Conservation (phyloP, 306 rosid genomes). For the Lathyrus aphaca region DNA sequence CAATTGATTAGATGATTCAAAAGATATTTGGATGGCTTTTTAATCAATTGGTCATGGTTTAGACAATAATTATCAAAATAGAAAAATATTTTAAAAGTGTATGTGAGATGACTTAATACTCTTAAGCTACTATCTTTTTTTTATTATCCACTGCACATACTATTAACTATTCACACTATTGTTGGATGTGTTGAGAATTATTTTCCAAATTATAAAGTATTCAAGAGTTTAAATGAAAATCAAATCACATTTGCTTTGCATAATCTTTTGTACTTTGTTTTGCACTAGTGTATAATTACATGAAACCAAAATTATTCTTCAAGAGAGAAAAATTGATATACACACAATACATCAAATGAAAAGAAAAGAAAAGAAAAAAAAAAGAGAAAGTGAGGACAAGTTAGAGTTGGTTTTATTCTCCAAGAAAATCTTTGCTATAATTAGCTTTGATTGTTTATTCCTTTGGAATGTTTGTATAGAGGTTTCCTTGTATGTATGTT, state of each 20-base stretch:
- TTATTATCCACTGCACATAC: too few relatives aligned
- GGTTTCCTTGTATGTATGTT: background rate
- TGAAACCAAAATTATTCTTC: constrained; percentile 23
- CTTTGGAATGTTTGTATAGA: constrained; percentile 1
- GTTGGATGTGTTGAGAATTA: too few relatives aligned
- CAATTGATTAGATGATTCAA: too few relatives aligned
- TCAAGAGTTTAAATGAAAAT: too few relatives aligned
- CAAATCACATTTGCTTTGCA: background rate
- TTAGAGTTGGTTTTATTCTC: constrained; percentile 34
- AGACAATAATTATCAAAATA: too few relatives aligned
- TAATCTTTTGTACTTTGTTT: background rate
- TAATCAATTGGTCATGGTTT: too few relatives aligned
- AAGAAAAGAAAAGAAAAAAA: background rate
- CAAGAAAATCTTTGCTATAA: constrained; percentile 16
- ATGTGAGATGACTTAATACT: too few relatives aligned
- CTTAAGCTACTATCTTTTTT: too few relatives aligned
- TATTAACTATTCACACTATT: too few relatives aligned
- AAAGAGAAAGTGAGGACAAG: background rate
- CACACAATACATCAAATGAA: constrained; percentile 28
- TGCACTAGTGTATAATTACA: background rate
- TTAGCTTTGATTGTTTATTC: constrained; percentile 13
- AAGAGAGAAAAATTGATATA: constrained; percentile 16
- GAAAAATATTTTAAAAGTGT: too few relatives aligned
- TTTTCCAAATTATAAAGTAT: too few relatives aligned
- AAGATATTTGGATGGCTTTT: too few relatives aligned